Conservation (phyloP, 371 early-diverging fungal genomes). For the Mortierella sp. region DNA sequence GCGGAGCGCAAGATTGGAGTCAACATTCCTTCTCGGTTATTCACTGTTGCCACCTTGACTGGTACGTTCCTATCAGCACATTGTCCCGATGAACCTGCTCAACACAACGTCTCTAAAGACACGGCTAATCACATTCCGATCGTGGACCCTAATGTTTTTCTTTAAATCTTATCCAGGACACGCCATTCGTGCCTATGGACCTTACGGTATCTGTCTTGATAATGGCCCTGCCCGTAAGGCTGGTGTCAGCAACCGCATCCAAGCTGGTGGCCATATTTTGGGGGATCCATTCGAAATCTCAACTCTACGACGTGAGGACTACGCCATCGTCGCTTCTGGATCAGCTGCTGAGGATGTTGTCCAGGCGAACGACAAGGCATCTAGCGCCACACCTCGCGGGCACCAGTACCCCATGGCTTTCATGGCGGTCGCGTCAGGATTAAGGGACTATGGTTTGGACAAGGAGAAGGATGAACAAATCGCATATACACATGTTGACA, state of each 20-base stretch:
- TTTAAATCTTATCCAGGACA: conserved; percentile 65
- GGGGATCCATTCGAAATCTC: conserved; percentile 90
- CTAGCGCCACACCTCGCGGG: conserved; percentile 81
- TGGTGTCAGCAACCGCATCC: conserved; percentile 69
- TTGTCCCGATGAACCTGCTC: too few relatives aligned
- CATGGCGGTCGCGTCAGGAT: conserved; percentile 82
- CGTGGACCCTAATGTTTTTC: too few relatives aligned
- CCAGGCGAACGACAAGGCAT: conserved; percentile 81
- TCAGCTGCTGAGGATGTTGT: conserved; percentile 78
- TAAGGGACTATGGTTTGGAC: conserved; percentile 77
- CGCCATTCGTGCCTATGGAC: conserved; percentile 81
- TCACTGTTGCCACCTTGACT: conserved; percentile 90
- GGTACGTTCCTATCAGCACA: too few relatives aligned
- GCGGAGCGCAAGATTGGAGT: conserved; percentile 59
- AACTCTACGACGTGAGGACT: conserved; percentile 86
- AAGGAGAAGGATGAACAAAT: conserved; percentile 68
- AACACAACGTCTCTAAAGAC: too few relatives aligned
- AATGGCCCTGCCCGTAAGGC: conserved; percentile 84
- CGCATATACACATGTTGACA: conserved; percentile 87
- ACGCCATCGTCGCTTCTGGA: conserved; percentile 70
- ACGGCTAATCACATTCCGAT: too few relatives aligned
- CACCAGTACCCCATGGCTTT: conserved; percentile 92
- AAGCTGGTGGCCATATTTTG: conserved; percentile 73
- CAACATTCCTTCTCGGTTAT: conserved; percentile 67
- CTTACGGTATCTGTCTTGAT: conserved; percentile 80